Base-by-base conservation (phyloP, 83 land plant genomes). In the Picea mariana region DNA sequence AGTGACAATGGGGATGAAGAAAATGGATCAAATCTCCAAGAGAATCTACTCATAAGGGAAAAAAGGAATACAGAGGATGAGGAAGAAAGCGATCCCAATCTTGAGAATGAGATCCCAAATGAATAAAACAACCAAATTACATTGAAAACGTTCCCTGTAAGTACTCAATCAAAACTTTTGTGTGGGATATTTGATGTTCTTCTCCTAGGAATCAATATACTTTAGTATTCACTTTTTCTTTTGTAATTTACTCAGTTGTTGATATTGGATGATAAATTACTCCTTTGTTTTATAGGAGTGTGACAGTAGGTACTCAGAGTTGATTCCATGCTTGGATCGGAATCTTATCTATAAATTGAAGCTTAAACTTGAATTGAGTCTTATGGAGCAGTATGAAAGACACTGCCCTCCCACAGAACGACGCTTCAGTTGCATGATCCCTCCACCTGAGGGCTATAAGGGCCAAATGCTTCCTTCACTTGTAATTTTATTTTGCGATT, bases 381-480 rank as follows among this genome's bases (percentile, higher is more conserved):
- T 91, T 78, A 91, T 91, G 93, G 93, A 91, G 65, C 93, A 89
- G 67, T 91, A 91, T 66, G 93, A 91, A 65, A 82, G 93, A 18
- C 93, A 91, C 69, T 91, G 89, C 67, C 93, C 93, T 52, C 86
- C 72, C 5, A 75, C 86, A 71, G 91, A n/a, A n/a, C n/a, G n/a
- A n/a, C n/a, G n/a, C n/a, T n/a, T n/a, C n/a, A n/a, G n/a, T n/a
- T n/a, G n/a, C n/a, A n/a, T n/a, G n/a, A n/a, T n/a, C n/a, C n/a
- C n/a, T n/a, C n/a, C n/a, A n/a, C n/a, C n/a, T n/a, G n/a, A n/a
- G n/a, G n/a, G n/a, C n/a, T n/a, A n/a, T n/a, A n/a, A n/a, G n/a
- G n/a, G n/a, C n/a, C n/a, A n/a, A n/a, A n/a, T n/a, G n/a, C n/a
- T n/a, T n/a, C n/a, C n/a, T n/a, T n/a, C n/a, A n/a, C n/a, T n/a